Conservation (phyloP, 306 rosid species). For the Vigna angularis region DNA sequence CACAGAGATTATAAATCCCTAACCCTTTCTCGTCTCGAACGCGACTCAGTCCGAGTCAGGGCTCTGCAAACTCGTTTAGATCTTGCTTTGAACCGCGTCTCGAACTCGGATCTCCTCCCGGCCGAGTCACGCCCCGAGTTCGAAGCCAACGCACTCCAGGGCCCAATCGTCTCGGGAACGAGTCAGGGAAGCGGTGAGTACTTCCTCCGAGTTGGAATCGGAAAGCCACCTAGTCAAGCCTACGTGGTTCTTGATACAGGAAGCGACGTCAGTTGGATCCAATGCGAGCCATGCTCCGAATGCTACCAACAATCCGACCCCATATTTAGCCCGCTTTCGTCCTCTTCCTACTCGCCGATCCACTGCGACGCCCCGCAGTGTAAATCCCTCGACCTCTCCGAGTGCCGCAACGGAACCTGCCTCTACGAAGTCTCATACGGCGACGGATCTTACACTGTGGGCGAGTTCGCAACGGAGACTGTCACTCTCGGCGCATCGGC, state of each 20-base stretch:
- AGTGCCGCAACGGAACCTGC: conserved; percentile 78
- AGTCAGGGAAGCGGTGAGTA: conserved; percentile 98
- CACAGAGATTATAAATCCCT: conserved; percentile 61
- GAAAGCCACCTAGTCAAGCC: conserved; percentile 68
- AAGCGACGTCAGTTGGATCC: conserved; percentile 96
- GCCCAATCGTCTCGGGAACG: conserved; percentile 75
- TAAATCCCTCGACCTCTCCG: conserved; percentile 70
- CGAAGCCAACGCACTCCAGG: conserved; percentile 47
- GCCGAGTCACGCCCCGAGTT: not conserved
- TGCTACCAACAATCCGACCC: conserved; percentile 93
- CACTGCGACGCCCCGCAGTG: conserved; percentile 68
- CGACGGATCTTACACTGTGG: conserved; percentile 93
- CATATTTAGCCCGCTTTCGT: conserved; percentile 68
- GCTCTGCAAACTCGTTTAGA: conserved; percentile 62
- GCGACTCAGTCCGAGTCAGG: conserved; percentile 82
- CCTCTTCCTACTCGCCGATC: conserved; percentile 64
- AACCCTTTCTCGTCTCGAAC: conserved; percentile 62
- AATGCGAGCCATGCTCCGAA: conserved; percentile 89
- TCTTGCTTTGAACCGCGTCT: conserved; percentile 51
- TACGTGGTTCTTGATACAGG: conserved; percentile 94
- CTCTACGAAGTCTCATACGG: conserved; percentile 93
- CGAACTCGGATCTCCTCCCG: conserved; percentile 59
- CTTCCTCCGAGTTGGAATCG: conserved; percentile 86
- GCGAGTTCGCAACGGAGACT: conserved; percentile 82
- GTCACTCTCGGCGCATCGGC: conserved; percentile 61